Evolutionary conservation across 768 basidiomycete species (phyloP).

Genomic region (Hygrophoropsis aurantiaca): DNA sequence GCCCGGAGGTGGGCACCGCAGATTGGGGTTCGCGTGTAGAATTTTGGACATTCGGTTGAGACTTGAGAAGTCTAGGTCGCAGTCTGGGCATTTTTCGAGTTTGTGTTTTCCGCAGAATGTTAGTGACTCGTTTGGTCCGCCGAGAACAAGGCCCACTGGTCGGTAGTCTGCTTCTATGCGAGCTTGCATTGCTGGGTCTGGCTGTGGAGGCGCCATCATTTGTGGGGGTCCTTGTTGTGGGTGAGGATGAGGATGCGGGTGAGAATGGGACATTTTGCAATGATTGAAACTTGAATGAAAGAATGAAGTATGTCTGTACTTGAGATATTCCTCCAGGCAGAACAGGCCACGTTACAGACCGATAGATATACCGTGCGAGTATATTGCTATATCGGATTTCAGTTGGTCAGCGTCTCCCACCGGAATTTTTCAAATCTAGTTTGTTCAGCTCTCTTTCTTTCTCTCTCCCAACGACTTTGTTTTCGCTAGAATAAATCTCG

Average conservation of each 20-base stretch:
- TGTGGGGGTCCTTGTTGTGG: conserved; percentile 39
- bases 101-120: conserved; percentile 69
- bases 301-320: too few relatives aligned
- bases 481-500: conserved; percentile 30
- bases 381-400: background rate
- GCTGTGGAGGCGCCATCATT: conserved; percentile 43
- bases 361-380: conserved; percentile 14
- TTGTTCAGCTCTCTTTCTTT: conserved; percentile 21
- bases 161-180: conserved; percentile 73
- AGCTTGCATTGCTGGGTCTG: conserved; percentile 73
- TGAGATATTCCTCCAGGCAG: too few relatives aligned
- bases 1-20: conserved; percentile 79
- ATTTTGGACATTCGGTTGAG: conserved; percentile 78
- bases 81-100: conserved; percentile 71
- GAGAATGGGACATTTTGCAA: conserved; percentile 18
- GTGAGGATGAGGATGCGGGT: conserved; percentile 46
- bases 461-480: conserved; percentile 26
- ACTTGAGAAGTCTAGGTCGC: conserved; percentile 68
- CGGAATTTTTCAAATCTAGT: conserved; percentile 21
- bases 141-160: conserved; percentile 55
- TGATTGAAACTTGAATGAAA: too few relatives aligned
- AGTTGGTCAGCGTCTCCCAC: conserved; percentile 28
- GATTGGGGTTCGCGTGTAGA: conserved; percentile 64
- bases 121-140: conserved; percentile 48
- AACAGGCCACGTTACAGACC: background rate